Evolutionary conservation across 139 green algal species (phyloP).

Genomic region (Desmodesmus armatus): DNA sequence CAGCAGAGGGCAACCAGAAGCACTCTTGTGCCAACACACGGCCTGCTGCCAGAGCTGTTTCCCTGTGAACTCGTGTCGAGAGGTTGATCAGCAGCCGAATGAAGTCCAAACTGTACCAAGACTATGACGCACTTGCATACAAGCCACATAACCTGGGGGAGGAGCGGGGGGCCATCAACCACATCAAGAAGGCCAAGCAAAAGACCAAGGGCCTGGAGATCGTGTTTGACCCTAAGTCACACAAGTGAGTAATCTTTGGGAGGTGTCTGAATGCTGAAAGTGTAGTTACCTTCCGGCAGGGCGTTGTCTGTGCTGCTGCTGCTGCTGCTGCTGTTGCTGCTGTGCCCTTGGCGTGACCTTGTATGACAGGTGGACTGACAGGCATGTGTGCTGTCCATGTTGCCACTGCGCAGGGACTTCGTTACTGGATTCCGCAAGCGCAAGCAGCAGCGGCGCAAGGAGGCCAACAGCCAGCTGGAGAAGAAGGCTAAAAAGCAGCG

Average conservation of each 20-base stretch:
- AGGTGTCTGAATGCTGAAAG: background rate
- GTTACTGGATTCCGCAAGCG: conserved; percentile 79
- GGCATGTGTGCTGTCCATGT: background rate
- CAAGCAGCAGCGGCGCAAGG: conserved; percentile 74
- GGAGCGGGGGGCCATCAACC: conserved; percentile 20
- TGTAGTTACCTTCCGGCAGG: background rate
- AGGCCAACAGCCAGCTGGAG: conserved; percentile 66
- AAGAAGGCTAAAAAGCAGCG: conserved; percentile 58
- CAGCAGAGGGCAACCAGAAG: too few species aligned
- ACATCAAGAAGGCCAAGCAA: conserved; percentile 64
- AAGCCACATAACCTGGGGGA: conserved; percentile 32
- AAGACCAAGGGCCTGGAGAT: conserved; percentile 67
- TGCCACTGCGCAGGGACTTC: conserved; percentile 66
- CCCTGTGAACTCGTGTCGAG: too few species aligned
- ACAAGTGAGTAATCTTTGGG: conserved; percentile 62
- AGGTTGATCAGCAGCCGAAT: too few species aligned
- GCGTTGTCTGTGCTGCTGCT: background rate
- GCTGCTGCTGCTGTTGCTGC: conserved; percentile 8
- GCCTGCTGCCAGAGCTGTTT: too few species aligned
- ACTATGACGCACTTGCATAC: conserved; percentile 58
- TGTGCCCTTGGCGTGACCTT: too few species aligned
- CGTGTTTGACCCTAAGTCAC: conserved; percentile 70
- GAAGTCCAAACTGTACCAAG: conserved; percentile 35
- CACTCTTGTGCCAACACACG: too few species aligned
- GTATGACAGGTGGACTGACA: too few species aligned